Percentiles rank a stretch among this genome's conserved stretches.
Conservation (phyloP, 768 basidiomycete genomes). For the Tricholoma bakamatsutake region DNA sequence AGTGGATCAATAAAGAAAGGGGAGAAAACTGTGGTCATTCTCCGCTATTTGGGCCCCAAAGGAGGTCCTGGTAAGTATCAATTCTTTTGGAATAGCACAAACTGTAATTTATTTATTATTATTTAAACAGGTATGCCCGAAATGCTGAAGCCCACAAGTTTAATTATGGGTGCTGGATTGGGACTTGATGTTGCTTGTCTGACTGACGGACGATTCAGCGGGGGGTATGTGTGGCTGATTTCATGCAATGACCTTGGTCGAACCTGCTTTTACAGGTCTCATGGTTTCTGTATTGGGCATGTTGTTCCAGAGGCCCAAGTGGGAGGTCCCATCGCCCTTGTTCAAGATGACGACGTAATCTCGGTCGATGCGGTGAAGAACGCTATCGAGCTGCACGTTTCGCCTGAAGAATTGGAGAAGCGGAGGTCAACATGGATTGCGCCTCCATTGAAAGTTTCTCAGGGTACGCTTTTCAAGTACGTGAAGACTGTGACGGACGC, state of each 20-base stretch:
- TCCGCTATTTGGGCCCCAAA: conserved; percentile 94
- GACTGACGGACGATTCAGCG: conserved; percentile 97
- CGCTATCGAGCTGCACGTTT: conserved; percentile 70
- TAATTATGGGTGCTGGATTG: conserved; percentile 98
- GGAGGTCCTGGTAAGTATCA: conserved; percentile 83
- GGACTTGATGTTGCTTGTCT: conserved; percentile 95
- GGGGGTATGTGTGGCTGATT: conserved; percentile 66
- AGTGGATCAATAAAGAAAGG: conserved; percentile 84
- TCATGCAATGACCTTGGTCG: conserved; percentile 8
- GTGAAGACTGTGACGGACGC: conserved; percentile 85
- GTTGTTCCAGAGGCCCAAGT: conserved; percentile 95
- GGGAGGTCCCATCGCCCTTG: conserved; percentile 89
- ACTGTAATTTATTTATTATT: conserved; percentile 9
- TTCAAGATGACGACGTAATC: conserved; percentile 82
- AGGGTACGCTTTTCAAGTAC: conserved; percentile 88
- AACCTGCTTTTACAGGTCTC: conserved; percentile 54
- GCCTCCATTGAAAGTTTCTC: conserved; percentile 76
- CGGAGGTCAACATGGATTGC: conserved; percentile 74
- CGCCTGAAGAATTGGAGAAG: conserved; percentile 71
- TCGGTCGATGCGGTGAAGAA: conserved; percentile 87
- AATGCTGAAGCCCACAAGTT: conserved; percentile 96
- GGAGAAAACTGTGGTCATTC: conserved; percentile 93
- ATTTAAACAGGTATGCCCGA: conserved; percentile 89
- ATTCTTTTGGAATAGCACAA: background rate
- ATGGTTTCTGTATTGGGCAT: conserved; percentile 96